A percentile compares a stretch with the other conserved stretches of the same genome.
These are phyloP conservation scores for Ogataea chonburiensis DNA, from an alignment of 805 yeast species.

Conservation along the genomic window DNA sequence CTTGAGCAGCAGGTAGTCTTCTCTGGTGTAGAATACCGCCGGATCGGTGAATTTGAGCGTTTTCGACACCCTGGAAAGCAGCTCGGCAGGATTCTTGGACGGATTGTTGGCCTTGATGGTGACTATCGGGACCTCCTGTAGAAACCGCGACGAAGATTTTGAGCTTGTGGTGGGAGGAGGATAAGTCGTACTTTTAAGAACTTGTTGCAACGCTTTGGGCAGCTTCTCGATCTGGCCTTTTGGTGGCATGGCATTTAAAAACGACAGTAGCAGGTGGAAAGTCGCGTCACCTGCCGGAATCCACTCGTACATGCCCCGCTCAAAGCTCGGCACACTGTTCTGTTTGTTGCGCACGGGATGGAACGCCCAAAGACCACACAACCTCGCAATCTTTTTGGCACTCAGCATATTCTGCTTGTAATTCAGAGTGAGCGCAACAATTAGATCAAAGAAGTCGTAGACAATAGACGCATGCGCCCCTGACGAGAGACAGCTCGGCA, in stretches of 20 bases:
- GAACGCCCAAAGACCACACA: slow-evolving; percentile 91
- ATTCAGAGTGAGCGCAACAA: slow-evolving; percentile 75
- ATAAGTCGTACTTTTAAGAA: slow-evolving; percentile 63
- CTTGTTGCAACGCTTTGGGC: slow-evolving; percentile 65
- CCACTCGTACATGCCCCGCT: slow-evolving; percentile 76
- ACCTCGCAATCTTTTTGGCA: slow-evolving; percentile 74
- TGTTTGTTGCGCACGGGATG: slow-evolving; percentile 30
- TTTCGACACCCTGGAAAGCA: slow-evolving; percentile 56
- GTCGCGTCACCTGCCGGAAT: slow-evolving; percentile 80
- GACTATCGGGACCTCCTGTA: slow-evolving; percentile 39
- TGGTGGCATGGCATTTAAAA: slow-evolving; percentile 72
- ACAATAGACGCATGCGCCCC: slow-evolving; percentile 89
- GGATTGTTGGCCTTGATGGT: slow-evolving; percentile 40
- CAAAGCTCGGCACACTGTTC: slow-evolving; percentile 48
- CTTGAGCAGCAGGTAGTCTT: slow-evolving; percentile 73
- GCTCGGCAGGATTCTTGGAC: slow-evolving; percentile 52
- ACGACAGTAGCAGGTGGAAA: slow-evolving; percentile 75
- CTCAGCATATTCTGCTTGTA: slow-evolving; percentile 75
- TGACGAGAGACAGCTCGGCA: slow-evolving; percentile 81
- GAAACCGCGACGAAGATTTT: slow-evolving; percentile 21
- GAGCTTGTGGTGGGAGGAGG: slow-evolving; percentile 56
- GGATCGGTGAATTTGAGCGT: slow-evolving; percentile 69
- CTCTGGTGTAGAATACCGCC: slow-evolving; percentile 67
- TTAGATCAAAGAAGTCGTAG: slow-evolving; percentile 79
- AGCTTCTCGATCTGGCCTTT: slow-evolving; percentile 53